A percentile compares a stretch with the other conserved stretches of the same genome.
These are phyloP conservation scores for Pseudocercospora ulei DNA, from an alignment of 2,329 filamentous ascomycete species.

Conservation along the genomic window DNA sequence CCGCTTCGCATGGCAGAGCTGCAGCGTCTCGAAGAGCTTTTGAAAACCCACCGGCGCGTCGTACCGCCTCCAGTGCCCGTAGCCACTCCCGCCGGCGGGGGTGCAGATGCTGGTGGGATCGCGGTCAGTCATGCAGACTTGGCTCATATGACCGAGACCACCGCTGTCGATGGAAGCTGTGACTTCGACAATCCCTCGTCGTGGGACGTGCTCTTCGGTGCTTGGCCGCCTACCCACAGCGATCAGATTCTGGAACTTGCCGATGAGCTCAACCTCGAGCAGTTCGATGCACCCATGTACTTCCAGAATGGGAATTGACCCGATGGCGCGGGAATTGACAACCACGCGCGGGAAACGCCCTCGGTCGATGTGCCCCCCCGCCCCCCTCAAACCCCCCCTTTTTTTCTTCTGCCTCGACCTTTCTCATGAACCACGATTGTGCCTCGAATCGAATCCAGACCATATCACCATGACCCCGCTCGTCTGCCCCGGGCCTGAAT, in stretches of 20 bases:
- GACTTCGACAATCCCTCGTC: slow-evolving; percentile 3
- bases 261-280: slow-evolving; percentile 3
- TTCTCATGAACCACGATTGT: no score
- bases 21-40: slow-evolving; percentile 16
- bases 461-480: no score
- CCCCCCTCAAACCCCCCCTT: no score
- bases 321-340: not conserved
- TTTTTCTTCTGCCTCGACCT: no score
- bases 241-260: slow-evolving; percentile 4
- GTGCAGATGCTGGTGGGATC: not conserved
- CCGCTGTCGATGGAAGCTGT: not conserved
- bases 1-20: slow-evolving; percentile 20
- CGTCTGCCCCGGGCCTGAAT: no score
- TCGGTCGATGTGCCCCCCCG: no score
- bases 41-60: slow-evolving; percentile 4
- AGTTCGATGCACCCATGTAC: slow-evolving; percentile 3
- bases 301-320: slow-evolving; percentile 26
- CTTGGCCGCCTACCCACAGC: slow-evolving; percentile 3
- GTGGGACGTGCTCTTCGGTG: slow-evolving; percentile 4
- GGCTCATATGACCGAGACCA: not conserved
- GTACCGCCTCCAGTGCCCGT: not conserved
- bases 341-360: no score
- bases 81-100: not conserved
- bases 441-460: no score
- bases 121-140: not conserved